Evolutionary conservation across 2,329 filamentous ascomycete species (phyloP), one percentile per base, ranked within the genome.

Genomic region (Fusarium sp.): DNA sequence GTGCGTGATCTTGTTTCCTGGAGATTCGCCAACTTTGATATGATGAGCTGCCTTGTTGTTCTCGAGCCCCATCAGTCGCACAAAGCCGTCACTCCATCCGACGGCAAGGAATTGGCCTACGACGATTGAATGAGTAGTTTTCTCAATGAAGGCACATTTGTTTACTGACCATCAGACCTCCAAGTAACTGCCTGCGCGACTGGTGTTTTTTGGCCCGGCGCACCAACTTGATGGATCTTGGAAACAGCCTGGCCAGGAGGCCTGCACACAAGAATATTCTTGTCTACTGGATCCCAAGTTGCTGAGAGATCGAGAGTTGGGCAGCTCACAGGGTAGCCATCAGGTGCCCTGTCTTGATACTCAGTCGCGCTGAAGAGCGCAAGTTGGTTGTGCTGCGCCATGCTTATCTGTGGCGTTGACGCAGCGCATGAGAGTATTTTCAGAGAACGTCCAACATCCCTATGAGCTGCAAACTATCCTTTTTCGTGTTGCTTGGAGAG

Each of bases 231-330:
- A 65, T 84, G 85, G 46, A 84, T 86, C 71, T 86, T 89, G 60
- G 86, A 85, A 14, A 90, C 87, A 12, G 84, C 75, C 72, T 98
- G 94, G 3, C 92, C 92, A 68, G 92, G 93, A 20, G 95, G 88
- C 53, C 95, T 89, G 81, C 92, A 95, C 46, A 97, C 90, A 73
- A 92, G 87, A 22, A 98, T 84, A 54, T 90, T 90, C 53, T 90
- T 90, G 67, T 90, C 88, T 20, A 87, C 86, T n/a, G 87, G 89
- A 17, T 93, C 92, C 80, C 83, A 84, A 17, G 94, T 86, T 9
- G 92, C 91, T n/a, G 92, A 86, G 49, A 98, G 86, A 81, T 98
- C 94, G 84, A 97, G 93, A 13, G 91, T 92, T 20, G 95, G 94
- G 81, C 94, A 97, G 81, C 93, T 94, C 31, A 91, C 87, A 38